Evolutionary conservation across 1,139 yeast genomes (phyloP).

Genomic region (Casaregolazyma lundiana): DNA sequence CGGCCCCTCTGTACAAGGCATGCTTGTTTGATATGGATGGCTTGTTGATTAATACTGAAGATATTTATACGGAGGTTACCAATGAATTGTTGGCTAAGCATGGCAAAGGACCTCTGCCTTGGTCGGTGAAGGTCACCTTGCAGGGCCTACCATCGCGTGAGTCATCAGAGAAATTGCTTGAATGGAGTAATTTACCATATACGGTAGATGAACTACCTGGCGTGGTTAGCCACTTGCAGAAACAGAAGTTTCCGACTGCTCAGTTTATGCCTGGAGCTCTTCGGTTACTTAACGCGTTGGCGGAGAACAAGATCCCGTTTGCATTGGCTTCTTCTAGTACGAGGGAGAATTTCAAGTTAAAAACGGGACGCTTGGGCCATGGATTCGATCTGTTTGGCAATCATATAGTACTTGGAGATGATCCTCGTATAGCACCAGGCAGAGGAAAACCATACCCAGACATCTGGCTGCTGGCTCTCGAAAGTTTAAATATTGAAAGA

Average conservation of each 20-base stretch:
- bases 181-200: conserved; percentile 61
- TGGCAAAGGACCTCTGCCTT: conserved; percentile 75
- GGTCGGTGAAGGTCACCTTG: conserved; percentile 81
- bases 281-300: conserved; percentile 55
- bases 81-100: conserved; percentile 59
- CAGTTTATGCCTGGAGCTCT: conserved; percentile 79
- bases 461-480: conserved; percentile 81
- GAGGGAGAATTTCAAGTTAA: conserved; percentile 51
- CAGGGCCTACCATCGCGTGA: conserved; percentile 86
- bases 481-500: conserved; percentile 50
- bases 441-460: conserved; percentile 92
- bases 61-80: conserved; percentile 74
- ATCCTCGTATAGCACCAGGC: conserved; percentile 71
- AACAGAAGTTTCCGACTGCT: conserved; percentile 55
- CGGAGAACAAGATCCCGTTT: conserved; percentile 55
- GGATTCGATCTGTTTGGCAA: conserved; percentile 61
- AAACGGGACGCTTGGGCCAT: conserved; percentile 62
- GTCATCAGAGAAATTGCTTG: conserved; percentile 60
- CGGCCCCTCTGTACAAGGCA: conserved; percentile 39
- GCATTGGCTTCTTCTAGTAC: conserved; percentile 92
- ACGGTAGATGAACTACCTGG: conserved; percentile 58
- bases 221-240: conserved; percentile 52
- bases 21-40: conserved; percentile 98
- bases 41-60: conserved; percentile 83
- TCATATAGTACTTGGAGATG: conserved; percentile 84